Evolutionary conservation across 441 rosid species (phyloP), one percentile per base, ranked within the genome.

Genomic region (Pelargonium australe): DNA sequence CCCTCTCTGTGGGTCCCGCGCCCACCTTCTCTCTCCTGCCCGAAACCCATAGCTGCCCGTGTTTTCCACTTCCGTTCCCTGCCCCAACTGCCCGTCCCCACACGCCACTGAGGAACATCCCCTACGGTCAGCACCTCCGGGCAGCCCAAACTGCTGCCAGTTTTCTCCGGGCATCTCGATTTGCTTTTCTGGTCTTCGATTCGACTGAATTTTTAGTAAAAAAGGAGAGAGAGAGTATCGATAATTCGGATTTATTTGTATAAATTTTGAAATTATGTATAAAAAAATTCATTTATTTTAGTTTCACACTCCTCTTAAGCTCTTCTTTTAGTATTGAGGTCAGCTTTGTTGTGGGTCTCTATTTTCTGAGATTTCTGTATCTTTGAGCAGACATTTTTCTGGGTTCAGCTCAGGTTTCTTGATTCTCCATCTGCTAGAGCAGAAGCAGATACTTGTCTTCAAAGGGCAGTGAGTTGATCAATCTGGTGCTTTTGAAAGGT

Each of bases 331-430:
- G 40, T 34, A 34, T 34, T 34, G 40, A 34, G 40, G 40, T 34
- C 40, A 34, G 40, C 14, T 53, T 14, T 70, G 7, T 69, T 67
- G 68, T 68, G 70, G 47, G 66, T 66, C 63, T 8, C 31, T 57
- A 19, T 17, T 19, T 57, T 6, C 63, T 57, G 37, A 73, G 70
- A 75, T 63, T 74, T 76, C 66, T 74, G 65, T 66, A 34, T 13
- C 72, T 43, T 70, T 43, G 64, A 70, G 73, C 70, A 75, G 63
- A 66, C 81, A 62, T 57, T 80, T 78, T 62, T 47, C 65, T 73
- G 78, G 71, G 71, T 66, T 71, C 66, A 66, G 66, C 76, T 76
- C 74, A 64, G 81, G 76, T 74, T 79, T 79, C 62, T 74, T 57
- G 68, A 65, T 49, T 57, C 63, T 57, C 63, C 63, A 57, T 17